Percentiles rank a stretch among this genome's conserved stretches.
phyloP scores from a whole-genome alignment of 2,329 filamentous ascomycete species.

The Colletotrichum spinosum region DNA sequence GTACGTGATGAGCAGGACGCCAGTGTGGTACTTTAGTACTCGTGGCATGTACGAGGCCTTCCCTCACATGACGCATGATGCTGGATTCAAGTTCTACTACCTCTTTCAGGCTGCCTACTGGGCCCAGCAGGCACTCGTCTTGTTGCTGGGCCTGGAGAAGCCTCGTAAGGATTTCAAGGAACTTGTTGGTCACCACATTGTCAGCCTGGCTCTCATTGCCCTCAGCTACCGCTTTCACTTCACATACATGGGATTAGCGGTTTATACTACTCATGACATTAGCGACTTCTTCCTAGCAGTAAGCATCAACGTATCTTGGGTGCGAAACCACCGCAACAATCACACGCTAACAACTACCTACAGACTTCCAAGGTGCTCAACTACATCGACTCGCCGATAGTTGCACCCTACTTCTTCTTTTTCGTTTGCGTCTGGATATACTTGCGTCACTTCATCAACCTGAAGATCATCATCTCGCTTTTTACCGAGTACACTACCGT shows the following conservation, averaged over 20 bases:
- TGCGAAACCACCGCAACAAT: too few relatives aligned
- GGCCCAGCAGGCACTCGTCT: constrained; percentile 92
- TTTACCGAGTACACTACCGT: constrained; percentile 81
- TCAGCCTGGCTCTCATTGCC: constrained; percentile 85
- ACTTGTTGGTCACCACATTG: constrained; percentile 90
- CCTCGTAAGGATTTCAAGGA: constrained; percentile 96
- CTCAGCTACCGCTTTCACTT: constrained; percentile 97
- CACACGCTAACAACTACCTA: constrained; percentile 31
- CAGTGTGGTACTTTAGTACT: constrained; percentile 97
- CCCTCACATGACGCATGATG: constrained; percentile 85
- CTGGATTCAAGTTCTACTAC: constrained; percentile 93
- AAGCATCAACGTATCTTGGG: constrained; percentile 51
- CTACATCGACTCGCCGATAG: constrained; percentile 84
- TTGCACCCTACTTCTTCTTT: constrained; percentile 84
- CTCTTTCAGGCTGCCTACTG: constrained; percentile 95
- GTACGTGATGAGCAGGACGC: constrained; percentile 91
- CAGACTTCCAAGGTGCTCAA: constrained; percentile 92
- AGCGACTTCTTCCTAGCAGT: constrained; percentile 96
- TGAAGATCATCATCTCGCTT: constrained; percentile 80
- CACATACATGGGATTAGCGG: constrained; percentile 91
- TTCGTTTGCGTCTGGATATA: constrained; percentile 92
- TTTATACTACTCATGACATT: constrained; percentile 95
- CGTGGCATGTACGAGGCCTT: constrained; percentile 89
- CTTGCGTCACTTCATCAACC: constrained; percentile 86
- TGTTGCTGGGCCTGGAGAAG: constrained; percentile 89